Percentiles rank a stretch among this genome's conserved stretches.
Conservation (phyloP, 768 basidiomycete species). For the Hypholoma sublateritium region DNA sequence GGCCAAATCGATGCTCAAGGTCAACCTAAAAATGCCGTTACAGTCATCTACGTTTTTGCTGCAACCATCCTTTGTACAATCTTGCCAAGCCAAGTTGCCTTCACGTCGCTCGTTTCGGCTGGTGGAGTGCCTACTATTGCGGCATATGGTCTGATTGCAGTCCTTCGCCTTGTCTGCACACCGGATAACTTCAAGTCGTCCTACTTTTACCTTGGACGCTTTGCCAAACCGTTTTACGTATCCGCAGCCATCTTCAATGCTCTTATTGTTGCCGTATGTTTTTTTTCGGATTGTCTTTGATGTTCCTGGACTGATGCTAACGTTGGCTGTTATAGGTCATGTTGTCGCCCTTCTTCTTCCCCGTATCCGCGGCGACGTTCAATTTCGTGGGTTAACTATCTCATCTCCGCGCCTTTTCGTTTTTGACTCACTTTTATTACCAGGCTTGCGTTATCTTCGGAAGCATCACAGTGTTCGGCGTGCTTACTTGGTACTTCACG, state of each 20-base stretch:
- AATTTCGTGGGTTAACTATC: slow-evolving; percentile 70
- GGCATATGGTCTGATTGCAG: slow-evolving; percentile 80
- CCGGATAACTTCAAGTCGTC: slow-evolving; percentile 73
- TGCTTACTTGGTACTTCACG: slow-evolving; percentile 76
- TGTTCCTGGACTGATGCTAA: slow-evolving; percentile 9
- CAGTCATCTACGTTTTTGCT: slow-evolving; percentile 82
- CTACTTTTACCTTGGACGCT: slow-evolving; percentile 69
- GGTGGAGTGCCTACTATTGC: slow-evolving; percentile 86
- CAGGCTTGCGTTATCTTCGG: slow-evolving; percentile 81
- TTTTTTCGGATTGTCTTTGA: slow-evolving; percentile 1
- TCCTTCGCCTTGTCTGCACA: slow-evolving; percentile 77
- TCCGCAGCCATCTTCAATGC: slow-evolving; percentile 70
- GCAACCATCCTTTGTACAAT: slow-evolving; percentile 81
- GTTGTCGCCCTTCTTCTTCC: slow-evolving; percentile 88
- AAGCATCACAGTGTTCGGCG: slow-evolving; percentile 72
- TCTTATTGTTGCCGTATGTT: slow-evolving; percentile 68
- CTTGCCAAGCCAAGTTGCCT: slow-evolving; percentile 87
- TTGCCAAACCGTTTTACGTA: slow-evolving; percentile 67
- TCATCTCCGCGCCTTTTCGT: slow-evolving; percentile 1
- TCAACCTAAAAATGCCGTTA: slow-evolving; percentile 83
- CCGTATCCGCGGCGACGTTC: slow-evolving; percentile 72
- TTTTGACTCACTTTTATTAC: background rate
- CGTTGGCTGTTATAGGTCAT: slow-evolving; percentile 49
- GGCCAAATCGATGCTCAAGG: slow-evolving; percentile 67
- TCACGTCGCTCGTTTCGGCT: slow-evolving; percentile 87